Percentiles rank a stretch among this genome's conserved stretches.
Evolutionary conservation across 805 yeast genomes (phyloP).

Genomic region (Suhomyces sp.): DNA sequence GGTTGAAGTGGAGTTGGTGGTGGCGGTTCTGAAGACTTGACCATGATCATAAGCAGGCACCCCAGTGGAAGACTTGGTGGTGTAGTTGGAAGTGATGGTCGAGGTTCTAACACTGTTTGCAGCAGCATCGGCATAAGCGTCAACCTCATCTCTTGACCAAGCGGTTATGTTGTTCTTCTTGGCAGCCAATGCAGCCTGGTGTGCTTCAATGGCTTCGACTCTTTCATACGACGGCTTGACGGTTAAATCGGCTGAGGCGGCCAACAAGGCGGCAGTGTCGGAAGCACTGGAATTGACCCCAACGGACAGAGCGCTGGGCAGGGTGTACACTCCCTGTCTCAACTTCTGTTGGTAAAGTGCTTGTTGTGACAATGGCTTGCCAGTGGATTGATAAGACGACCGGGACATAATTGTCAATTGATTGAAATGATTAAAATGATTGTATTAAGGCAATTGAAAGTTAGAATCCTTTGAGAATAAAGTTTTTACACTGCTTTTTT

Average conservation of each 20-base stretch:
- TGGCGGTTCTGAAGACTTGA: slow-evolving; percentile 32
- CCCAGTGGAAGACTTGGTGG: slow-evolving; percentile 22
- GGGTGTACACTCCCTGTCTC: slow-evolving; percentile 63
- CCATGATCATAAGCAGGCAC: slow-evolving; percentile 29
- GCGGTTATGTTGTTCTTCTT: slow-evolving; percentile 42
- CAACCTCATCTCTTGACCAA: slow-evolving; percentile 47
- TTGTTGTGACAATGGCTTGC: slow-evolving; percentile 69
- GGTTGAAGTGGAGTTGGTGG: slow-evolving; percentile 39
- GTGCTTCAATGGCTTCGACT: slow-evolving; percentile 55
- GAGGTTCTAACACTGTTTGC: slow-evolving; percentile 30
- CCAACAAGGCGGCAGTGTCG: slow-evolving; percentile 74
- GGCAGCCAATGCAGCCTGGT: slow-evolving; percentile 57
- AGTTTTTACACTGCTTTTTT: too few relatives aligned
- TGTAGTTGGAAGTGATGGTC: slow-evolving; percentile 12
- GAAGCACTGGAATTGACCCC: slow-evolving; percentile 72
- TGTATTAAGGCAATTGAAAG: too few relatives aligned
- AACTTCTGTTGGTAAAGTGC: slow-evolving; percentile 73
- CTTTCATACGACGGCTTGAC: slow-evolving; percentile 63
- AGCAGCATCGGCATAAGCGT: slow-evolving; percentile 49
- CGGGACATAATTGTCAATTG: slow-evolving; percentile 26
- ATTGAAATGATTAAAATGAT: neutral
- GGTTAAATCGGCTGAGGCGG: slow-evolving; percentile 62
- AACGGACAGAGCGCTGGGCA: slow-evolving; percentile 43
- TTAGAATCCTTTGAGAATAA: too few relatives aligned
- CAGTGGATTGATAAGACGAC: slow-evolving; percentile 62